Percentiles rank a stretch among this genome's conserved stretches.
Conservation (phyloP, 768 basidiomycete species). For the Termitomyces sp. region DNA sequence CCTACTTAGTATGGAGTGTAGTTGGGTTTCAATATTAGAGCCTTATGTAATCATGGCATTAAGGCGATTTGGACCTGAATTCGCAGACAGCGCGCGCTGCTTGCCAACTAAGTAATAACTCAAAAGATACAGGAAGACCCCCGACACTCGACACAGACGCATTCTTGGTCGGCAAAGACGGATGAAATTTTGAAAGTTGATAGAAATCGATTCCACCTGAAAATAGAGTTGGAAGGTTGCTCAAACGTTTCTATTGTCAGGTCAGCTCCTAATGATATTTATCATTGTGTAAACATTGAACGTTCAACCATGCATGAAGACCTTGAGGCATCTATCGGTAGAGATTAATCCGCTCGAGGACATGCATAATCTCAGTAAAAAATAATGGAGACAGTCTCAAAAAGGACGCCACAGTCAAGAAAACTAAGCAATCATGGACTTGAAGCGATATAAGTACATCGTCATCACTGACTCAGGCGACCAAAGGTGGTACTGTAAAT, state of each 20-base stretch:
- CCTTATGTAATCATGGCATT: neutral
- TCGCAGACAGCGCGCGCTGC: slow-evolving; percentile 11
- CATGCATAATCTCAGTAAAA: neutral
- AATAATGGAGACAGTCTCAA: neutral
- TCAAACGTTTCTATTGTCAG: no score
- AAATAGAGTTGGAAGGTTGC: neutral
- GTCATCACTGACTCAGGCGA: slow-evolving; percentile 15
- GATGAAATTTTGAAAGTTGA: neutral
- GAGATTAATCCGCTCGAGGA: neutral
- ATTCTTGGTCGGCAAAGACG: neutral
- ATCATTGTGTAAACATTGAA: neutral
- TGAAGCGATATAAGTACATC: neutral
- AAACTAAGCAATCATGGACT: neutral
- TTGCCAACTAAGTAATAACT: neutral
- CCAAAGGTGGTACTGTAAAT: slow-evolving; percentile 55
- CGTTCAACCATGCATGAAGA: neutral
- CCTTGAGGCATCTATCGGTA: neutral
- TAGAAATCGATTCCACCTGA: neutral
- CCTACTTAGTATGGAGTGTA: neutral
- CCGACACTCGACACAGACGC: neutral
- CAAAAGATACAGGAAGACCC: neutral
- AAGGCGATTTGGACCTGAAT: neutral
- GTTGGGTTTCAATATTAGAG: neutral
- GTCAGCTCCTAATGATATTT: no score
- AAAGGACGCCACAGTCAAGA: neutral